Conservation (phyloP, 257 asterid species). For the Fraxinus cuspidata region DNA sequence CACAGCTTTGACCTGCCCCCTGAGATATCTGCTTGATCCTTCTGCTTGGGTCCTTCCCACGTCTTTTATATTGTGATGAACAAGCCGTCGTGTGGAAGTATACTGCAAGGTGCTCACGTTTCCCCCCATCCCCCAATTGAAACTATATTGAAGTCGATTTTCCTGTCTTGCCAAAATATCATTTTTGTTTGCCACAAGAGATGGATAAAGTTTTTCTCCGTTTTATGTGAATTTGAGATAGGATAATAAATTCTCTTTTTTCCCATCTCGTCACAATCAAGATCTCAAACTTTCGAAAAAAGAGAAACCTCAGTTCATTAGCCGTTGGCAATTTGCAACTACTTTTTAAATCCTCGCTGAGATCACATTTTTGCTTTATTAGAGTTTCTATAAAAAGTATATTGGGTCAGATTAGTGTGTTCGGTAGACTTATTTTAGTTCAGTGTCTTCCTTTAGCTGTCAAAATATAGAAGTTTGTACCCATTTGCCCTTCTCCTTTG, state of each 20-base stretch:
- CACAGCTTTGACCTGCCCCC: conserved; percentile 43
- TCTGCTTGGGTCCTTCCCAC: not conserved
- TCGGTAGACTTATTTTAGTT: not conserved
- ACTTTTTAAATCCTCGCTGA: not conserved
- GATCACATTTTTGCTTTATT: not conserved
- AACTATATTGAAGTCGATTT: not conserved
- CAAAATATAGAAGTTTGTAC: not conserved
- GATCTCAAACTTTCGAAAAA: not conserved
- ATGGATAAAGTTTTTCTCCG: not conserved
- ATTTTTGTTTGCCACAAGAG: not conserved
- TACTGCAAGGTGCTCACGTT: not conserved
- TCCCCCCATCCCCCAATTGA: not conserved
- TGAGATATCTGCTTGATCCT: not conserved
- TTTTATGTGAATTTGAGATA: not conserved
- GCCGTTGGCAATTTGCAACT: not conserved
- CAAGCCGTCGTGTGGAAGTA: not conserved
- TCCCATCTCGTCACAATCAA: not conserved
- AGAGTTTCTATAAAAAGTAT: not conserved
- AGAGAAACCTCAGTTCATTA: not conserved
- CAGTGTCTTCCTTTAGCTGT: not conserved
- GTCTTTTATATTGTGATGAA: not conserved
- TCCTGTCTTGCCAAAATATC: not conserved
- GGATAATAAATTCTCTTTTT: not conserved
- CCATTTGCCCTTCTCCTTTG: not conserved
- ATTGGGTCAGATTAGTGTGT: not conserved